Base-by-base conservation (phyloP, 306 rosid species). In the Datisca glomerata region DNA sequence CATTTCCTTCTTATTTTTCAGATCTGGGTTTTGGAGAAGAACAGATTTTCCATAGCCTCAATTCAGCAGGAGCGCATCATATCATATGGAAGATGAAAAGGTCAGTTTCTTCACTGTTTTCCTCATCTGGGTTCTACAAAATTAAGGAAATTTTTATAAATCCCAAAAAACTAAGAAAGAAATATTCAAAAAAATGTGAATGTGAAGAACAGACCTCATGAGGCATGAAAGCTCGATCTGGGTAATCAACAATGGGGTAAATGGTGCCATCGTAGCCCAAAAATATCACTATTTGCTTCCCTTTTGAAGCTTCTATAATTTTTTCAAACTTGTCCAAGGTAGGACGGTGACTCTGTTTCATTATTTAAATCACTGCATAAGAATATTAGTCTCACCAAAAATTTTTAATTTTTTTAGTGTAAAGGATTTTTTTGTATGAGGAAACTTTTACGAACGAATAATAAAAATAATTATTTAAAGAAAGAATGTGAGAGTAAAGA, bases 151-250 rank as follows among this genome's bases (percentile, higher is more conserved):
- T 50, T 60, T 11, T 18, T 38, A n/a, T 18, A 43, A 6, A 7
- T 4, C 20, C 20, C 41, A 7, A 11, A 24, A 1, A 18, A 32
- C 14, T 10, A 21, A 24, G 9, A 24, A 31, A 18, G 10, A 18
- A 1, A 37, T 24, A 23, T 4, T 3, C 11, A 2, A 9, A 31
- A 8, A 49, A 19, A 9, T 34, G 1, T 8, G 4, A 1, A 16
- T 15, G 34, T 20, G 20, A 12, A 12, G 49, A 4, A 69, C 94
- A 21, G 21, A 87, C 97, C 56, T 77, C 68, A 12, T 53, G 59
- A 3, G 97, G 69, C 94, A 87, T 87, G 59, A 74, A 74, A 47
- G 97, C 97, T 17, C 68, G 78, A 24, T 87, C 97, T 0, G 97
- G 97, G 54, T 87, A 4, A 25, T 25, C 31, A 25, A 25, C 31